phyloP scores from a whole-genome alignment of 2,329 filamentous ascomycete species.

The Pseudocercospora macadamiae region DNA sequence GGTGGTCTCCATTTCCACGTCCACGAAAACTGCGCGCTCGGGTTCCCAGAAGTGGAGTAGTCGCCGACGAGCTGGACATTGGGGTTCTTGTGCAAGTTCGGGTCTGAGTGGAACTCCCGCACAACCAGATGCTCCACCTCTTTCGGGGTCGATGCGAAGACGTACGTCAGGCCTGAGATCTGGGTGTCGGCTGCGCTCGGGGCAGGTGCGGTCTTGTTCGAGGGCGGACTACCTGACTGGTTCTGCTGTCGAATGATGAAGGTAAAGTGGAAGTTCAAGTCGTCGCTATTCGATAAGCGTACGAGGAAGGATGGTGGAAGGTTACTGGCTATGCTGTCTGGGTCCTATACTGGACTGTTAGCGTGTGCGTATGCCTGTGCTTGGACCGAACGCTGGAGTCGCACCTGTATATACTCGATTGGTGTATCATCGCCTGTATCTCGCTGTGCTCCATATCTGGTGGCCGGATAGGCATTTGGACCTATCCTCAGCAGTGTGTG shows the following conservation, averaged over 20 bases:
- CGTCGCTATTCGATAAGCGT: constrained; percentile 86
- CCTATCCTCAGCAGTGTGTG: constrained; percentile 75
- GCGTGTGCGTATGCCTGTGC: not conserved
- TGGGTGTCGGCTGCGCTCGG: constrained; percentile 76
- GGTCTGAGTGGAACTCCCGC: constrained; percentile 93
- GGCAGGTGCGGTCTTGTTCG: constrained; percentile 32
- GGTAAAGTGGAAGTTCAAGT: constrained; percentile 89
- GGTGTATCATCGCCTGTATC: constrained; percentile 72
- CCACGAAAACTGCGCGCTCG: constrained; percentile 89
- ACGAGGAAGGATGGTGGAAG: constrained; percentile 74
- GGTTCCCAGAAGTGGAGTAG: constrained; percentile 78
- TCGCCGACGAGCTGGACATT: constrained; percentile 96
- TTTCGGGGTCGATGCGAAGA: constrained; percentile 80
- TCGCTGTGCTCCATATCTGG: constrained; percentile 72
- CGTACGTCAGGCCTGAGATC: constrained; percentile 88
- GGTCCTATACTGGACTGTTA: constrained; percentile 62
- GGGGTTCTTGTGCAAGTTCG: constrained; percentile 94
- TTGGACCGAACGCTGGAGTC: too few species aligned
- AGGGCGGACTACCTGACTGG: constrained; percentile 41
- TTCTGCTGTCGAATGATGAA: constrained; percentile 69
- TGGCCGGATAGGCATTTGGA: constrained; percentile 87
- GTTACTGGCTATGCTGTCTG: constrained; percentile 57
- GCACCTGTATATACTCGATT: constrained; percentile 90
- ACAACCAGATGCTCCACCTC: constrained; percentile 95
- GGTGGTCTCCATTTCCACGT: constrained; percentile 97